Base-by-base conservation (phyloP, 148 eudicot genomes). In the Chenopodium berlandieri region DNA sequence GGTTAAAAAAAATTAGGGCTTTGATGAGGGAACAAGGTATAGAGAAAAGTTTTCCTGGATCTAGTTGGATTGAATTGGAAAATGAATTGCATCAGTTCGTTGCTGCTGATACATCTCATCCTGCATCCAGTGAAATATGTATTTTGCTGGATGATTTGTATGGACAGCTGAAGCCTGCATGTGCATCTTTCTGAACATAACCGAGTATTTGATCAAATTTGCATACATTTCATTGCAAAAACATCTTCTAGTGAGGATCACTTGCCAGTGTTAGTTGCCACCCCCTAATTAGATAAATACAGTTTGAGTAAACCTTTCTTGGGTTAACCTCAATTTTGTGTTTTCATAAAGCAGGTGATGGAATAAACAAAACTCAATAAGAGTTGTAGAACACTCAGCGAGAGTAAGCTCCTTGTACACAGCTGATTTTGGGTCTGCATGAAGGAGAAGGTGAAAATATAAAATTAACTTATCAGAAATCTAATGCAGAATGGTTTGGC, bases 41-140 rank as follows among this genome's bases (percentile, higher is more conserved):
- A 7, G 88, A 86, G 71, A 88, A 88, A 79, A 70, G 32, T 2
- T 85, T 83, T 72, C 88, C 90, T 17, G 90, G 83, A 60, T 88
- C 85, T 46, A 88, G 90, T 79, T 88, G 88, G 88, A 88, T 88
- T 84, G 90, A 85, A 75, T 60, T 82, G 83, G 86, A 63, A 25
- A 76, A 70, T 56, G 79, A 83, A 69, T 64, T 88, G 71, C 90
- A 88, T 79, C 88, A 88, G 79, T 88, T 88, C 52, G 80, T 81
- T 79, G 90, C 85, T 62, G 71, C 81, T 76, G 90, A 86, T 79
- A 73, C 54, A 77, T 85, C 80, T 68, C 90, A 88, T 68, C 78
- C 83, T 48, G 82, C 82, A 76, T 79, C 80, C 2, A 73, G 30
- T 65, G 83, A 79, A 73, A 77, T 88, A 60, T 62, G 62, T 46